phyloP scores from a whole-genome alignment of 345 rosid species.

The Aurinia saxatilis region DNA sequence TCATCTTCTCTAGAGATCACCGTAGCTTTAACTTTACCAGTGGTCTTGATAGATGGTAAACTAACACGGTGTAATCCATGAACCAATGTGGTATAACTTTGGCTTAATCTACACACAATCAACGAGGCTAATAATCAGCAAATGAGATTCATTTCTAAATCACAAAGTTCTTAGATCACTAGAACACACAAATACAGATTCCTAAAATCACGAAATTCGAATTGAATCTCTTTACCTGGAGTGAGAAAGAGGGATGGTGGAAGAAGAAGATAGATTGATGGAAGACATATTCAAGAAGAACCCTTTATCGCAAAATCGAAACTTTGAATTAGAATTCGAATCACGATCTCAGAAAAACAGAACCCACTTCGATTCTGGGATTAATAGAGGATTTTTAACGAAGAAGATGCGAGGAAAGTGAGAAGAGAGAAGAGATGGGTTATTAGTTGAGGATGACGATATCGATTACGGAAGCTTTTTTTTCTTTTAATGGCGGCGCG shows the following conservation, averaged over 20 bases:
- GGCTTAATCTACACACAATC: constrained; percentile 34
- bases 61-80: constrained; percentile 33
- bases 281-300: constrained; percentile 30
- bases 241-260: constrained; percentile 33
- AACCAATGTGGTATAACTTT: constrained; percentile 35
- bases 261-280: constrained; percentile 33
- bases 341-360: constrained; percentile 1
- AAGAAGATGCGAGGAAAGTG: no score
- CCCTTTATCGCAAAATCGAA: constrained; percentile 9
- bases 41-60: constrained; percentile 31
- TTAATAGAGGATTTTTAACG: no score
- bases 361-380: no score
- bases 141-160: neutral
- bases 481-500: no score
- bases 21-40: constrained; percentile 38
- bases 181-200: neutral
- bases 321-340: neutral
- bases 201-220: neutral
- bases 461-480: no score
- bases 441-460: no score
- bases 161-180: neutral
- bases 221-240: constrained; percentile 23
- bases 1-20: constrained; percentile 60
- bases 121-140: neutral
- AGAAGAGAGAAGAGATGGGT: no score